phyloP scores from a whole-genome alignment of 164 flowering plant species.

The Aristolochia fimbriata region DNA sequence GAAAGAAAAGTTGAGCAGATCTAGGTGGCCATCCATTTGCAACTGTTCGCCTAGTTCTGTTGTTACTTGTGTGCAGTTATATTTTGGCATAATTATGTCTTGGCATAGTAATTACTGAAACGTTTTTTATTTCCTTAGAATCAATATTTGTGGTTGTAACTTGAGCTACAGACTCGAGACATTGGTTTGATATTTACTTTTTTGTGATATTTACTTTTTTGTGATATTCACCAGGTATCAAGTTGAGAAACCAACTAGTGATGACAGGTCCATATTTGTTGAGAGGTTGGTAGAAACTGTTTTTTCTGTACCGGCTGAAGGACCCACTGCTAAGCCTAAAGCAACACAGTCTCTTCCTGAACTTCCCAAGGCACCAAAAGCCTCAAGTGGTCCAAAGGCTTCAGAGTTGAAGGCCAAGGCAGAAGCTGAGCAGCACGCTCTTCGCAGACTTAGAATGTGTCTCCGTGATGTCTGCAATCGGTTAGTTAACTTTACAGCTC shows the following conservation, averaged over 20 bases:
- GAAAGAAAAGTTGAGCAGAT: no score
- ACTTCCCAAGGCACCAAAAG: constrained; percentile 88
- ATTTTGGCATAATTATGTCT: no score
- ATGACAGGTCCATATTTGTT: constrained; percentile 70
- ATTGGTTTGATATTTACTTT: background rate
- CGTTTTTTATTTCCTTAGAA: no score
- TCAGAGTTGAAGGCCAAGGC: constrained; percentile 89
- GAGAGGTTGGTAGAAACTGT: constrained; percentile 66
- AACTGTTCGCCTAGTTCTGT: no score
- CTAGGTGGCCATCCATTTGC: no score
- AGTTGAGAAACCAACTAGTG: constrained; percentile 49
- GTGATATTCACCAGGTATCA: constrained; percentile 42
- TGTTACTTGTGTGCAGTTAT: no score
- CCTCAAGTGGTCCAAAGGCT: constrained; percentile 66
- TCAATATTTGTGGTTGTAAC: no score
- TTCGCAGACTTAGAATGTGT: constrained; percentile 95
- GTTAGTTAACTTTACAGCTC: constrained; percentile 25
- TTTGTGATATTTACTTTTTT: background rate
- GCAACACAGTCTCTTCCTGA: constrained; percentile 44
- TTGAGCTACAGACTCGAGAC: background rate
- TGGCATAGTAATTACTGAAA: no score
- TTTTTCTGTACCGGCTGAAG: constrained; percentile 53
- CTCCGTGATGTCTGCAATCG: constrained; percentile 96
- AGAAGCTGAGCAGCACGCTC: constrained; percentile 98
- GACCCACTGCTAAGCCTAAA: constrained; percentile 23